Percentiles rank a stretch among this genome's conserved stretches.
phyloP scores from a whole-genome alignment of 2,329 filamentous ascomycete genomes.

The Tolypocladium amazonense region DNA sequence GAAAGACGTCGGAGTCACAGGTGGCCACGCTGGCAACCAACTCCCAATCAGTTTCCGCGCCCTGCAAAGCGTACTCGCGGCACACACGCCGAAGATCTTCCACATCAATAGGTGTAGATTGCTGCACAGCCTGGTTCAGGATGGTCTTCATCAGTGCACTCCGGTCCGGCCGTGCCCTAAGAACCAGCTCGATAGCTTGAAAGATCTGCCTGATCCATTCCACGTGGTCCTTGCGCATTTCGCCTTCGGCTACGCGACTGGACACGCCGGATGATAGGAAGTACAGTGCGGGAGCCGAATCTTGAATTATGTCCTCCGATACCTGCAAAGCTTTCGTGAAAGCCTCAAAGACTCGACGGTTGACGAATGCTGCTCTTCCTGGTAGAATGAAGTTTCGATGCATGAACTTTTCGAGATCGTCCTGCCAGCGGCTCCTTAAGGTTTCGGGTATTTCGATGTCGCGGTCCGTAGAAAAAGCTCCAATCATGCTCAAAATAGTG shows the following conservation, averaged over 20 bases:
- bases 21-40: constrained; percentile 28
- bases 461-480: constrained; percentile 14
- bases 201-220: constrained; percentile 29
- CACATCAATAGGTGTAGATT: constrained; percentile 24
- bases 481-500: constrained; percentile 29
- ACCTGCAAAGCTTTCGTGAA: constrained; percentile 30
- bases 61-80: constrained; percentile 27
- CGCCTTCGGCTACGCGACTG: constrained; percentile 12
- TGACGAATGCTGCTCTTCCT: constrained; percentile 35
- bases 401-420: constrained; percentile 37
- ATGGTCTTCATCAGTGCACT: constrained; percentile 18
- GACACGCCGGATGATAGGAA: constrained; percentile 24
- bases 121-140: constrained; percentile 16
- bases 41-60: constrained; percentile 27
- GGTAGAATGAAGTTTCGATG: constrained; percentile 41
- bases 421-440: constrained; percentile 27
- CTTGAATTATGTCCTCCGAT: constrained; percentile 20
- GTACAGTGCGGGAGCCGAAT: constrained; percentile 34
- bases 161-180: constrained; percentile 13
- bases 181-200: constrained; percentile 16
- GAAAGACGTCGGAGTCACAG: constrained; percentile 38
- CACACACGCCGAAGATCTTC: constrained; percentile 31
- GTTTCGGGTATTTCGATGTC: constrained; percentile 6
- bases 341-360: constrained; percentile 27
- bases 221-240: constrained; percentile 20